Base-by-base conservation (phyloP, 306 rosid species). In the Datisca glomerata region DNA sequence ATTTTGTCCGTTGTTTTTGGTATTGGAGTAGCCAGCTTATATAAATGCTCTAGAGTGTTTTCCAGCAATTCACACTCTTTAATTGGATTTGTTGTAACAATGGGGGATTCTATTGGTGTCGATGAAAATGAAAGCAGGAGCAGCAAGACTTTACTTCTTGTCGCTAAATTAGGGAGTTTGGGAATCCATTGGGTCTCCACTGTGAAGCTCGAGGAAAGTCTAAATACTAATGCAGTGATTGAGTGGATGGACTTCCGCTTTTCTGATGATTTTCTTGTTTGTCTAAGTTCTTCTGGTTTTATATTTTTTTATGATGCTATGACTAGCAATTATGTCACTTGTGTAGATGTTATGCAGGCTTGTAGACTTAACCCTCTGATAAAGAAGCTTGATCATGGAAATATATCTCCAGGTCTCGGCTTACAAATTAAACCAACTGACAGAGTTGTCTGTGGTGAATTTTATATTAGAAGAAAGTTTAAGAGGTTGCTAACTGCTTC, bases 171-270 rank as follows among this genome's bases (percentile, higher is more conserved):
- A 56, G 66, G 69, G 34, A 59, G 25, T 25, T 50, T 49, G 73
- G 93, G 83, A 51, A 80, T 89, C 51, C 76, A 66, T 23, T 89
- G 89, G 94, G 73, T 80, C 53, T 80, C 93, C 44, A 43, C 52
- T 41, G 75, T 80, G 64, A 77, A 79, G 65, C 85, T 69, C 58
- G 83, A 80, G 24, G 80, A 83, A 63, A 65, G 67, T 58, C 59
- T 59, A 60, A 45, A 63, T 51, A 46, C 36, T 27, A 59, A 58
- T 41, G 68, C 57, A 18, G 51, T 43, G 51, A 61, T 41, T 60
- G 75, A 72, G 67, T 89, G 97, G 93, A 41, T 34, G 3, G 91
- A 83, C 65, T 89, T 83, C 66, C 49, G 65, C 64, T 77, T 89
- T 80, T 77, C 76, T 43, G 93, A 73, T 54, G 53, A 72, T 59